These are phyloP conservation scores for Eustoma russellianum DNA, from an alignment of 257 asterid species.

Conservation along the genomic window DNA sequence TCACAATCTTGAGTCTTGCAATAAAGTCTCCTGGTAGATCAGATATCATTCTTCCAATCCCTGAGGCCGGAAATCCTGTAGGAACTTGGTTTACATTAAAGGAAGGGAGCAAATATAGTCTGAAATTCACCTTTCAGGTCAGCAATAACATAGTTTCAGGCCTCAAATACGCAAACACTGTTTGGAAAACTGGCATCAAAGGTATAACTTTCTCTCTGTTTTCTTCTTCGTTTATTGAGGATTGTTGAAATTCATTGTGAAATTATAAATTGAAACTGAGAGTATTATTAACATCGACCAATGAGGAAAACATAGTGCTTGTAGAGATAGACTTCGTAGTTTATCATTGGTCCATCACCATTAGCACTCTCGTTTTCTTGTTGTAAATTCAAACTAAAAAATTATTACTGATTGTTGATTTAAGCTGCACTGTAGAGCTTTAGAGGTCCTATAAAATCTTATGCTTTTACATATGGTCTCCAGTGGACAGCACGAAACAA, in stretches of 20 bases:
- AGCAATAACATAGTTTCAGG: slow-evolving; percentile 70
- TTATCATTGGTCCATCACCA: too few relatives aligned
- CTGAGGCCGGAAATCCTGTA: slow-evolving; percentile 56
- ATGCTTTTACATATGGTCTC: slow-evolving; percentile 5
- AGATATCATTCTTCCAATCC: slow-evolving; percentile 57
- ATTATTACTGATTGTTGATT: background rate
- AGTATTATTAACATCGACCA: too few relatives aligned
- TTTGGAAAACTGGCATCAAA: slow-evolving; percentile 78
- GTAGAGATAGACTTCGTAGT: too few relatives aligned
- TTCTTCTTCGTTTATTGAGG: background rate
- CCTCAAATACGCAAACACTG: slow-evolving; percentile 62
- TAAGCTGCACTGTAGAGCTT: background rate
- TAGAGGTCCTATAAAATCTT: background rate
- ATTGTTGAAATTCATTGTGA: too few relatives aligned
- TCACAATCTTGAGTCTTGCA: slow-evolving; percentile 62
- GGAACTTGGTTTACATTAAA: slow-evolving; percentile 67
- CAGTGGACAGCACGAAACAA: slow-evolving; percentile 87
- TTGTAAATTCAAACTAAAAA: too few relatives aligned
- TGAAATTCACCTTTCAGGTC: slow-evolving; percentile 52
- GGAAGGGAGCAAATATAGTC: slow-evolving; percentile 66
- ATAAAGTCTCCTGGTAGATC: slow-evolving; percentile 55
- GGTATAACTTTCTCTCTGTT: slow-evolving; percentile 24
- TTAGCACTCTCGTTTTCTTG: too few relatives aligned
- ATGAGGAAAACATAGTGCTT: too few relatives aligned
- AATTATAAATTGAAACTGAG: too few relatives aligned